Percentiles rank a stretch among this genome's conserved stretches.
Evolutionary conservation across 345 rosid species (phyloP).

Genomic region (Brassica juncea): DNA sequence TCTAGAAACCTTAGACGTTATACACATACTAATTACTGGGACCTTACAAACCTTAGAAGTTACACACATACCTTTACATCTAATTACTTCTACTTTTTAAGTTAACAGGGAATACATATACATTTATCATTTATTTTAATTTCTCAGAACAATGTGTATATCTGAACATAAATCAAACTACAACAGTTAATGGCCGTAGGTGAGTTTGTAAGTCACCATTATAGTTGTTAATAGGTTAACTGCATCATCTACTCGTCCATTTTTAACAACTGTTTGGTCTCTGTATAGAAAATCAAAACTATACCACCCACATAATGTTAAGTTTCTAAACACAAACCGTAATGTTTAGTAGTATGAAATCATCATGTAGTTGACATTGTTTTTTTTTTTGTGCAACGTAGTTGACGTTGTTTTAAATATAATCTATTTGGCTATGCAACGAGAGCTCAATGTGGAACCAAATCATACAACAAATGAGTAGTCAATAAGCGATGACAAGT

Average conservation of each 20-base stretch:
- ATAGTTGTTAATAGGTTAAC: not conserved
- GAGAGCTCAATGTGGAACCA: conserved; percentile 4
- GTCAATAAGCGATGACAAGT: conserved; percentile 16
- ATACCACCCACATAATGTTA: not conserved
- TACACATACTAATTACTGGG: not conserved
- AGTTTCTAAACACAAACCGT: not conserved
- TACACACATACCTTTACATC: not conserved
- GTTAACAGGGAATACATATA: not conserved
- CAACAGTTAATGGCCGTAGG: too few relatives aligned
- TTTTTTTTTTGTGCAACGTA: not conserved
- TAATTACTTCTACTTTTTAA: not conserved
- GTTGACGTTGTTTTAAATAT: too few relatives aligned
- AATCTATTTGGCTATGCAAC: conserved; percentile 12
- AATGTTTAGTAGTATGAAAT: not conserved
- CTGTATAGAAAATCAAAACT: not conserved
- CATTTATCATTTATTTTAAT: not conserved
- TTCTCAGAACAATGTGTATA: not conserved
- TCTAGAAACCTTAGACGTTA: not conserved
- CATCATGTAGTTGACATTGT: not conserved
- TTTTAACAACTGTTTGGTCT: not conserved
- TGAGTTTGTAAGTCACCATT: too few relatives aligned
- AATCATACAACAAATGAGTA: conserved; percentile 20
- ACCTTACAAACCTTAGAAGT: not conserved
- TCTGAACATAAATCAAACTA: not conserved
- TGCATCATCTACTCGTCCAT: not conserved